These are phyloP conservation scores for Cutaneotrichosporon sp. DNA, from an alignment of 1,284 basidiomycete genomes.

Conservation along the genomic window DNA sequence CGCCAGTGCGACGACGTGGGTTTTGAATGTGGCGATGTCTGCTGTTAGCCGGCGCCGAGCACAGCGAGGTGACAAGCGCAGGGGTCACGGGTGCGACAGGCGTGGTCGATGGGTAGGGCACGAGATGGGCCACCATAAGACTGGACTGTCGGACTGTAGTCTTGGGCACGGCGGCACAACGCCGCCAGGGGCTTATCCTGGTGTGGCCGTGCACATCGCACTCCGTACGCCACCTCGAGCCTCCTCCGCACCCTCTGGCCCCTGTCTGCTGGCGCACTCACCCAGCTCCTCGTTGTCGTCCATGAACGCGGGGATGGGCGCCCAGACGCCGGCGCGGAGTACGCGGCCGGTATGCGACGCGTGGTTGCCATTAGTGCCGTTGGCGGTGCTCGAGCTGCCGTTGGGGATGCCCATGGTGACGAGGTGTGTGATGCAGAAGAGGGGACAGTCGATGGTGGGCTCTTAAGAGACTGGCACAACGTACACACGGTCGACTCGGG, in stretches of 20 bases:
- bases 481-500: neutral
- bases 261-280: conserved; percentile 45
- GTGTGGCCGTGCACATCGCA: too few species aligned
- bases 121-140: too few species aligned
- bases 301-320: conserved; percentile 83
- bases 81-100: too few species aligned
- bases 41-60: conserved; percentile 2
- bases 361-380: conserved; percentile 24
- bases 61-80: too few species aligned
- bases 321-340: conserved; percentile 72
- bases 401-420: conserved; percentile 17
- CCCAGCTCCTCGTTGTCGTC: conserved; percentile 73
- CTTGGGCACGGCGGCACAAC: too few species aligned
- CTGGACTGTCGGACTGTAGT: too few species aligned
- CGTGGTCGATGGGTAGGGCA: too few species aligned
- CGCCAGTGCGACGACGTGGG: conserved; percentile 67
- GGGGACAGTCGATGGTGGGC: neutral
- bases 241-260: neutral
- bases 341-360: conserved; percentile 48
- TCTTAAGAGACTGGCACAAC: neutral
- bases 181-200: too few species aligned
- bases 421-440: neutral
- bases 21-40: conserved; percentile 68
- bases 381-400: conserved; percentile 1
- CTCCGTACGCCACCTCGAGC: too few species aligned